Base-by-base conservation (phyloP, 2,329 filamentous ascomycete genomes). In the Pseudogymnoascus sp. region DNA sequence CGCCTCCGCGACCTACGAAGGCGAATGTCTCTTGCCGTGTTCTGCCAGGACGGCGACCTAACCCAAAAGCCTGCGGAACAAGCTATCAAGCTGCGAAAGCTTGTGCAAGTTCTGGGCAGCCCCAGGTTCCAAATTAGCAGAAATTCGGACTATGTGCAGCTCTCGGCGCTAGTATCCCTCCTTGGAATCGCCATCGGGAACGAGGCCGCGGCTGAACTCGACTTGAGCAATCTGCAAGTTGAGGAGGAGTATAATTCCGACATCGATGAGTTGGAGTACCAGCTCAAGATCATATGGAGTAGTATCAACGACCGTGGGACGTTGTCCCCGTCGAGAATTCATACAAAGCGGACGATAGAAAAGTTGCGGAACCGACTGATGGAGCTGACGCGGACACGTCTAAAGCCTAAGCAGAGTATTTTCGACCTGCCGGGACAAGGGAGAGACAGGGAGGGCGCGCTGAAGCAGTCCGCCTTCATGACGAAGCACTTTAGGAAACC, bases 161-260 rank as follows among this genome's bases (percentile, higher is more conserved):
- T 97, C 1, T 78, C 80, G 34, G 85, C 88, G 2, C 78, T 85
- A 14, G 77, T 89, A 3, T 74, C 80, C 2, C 80, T 95, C 18
- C 80, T 97, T 4, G 87, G 94, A 69, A 81, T 90, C 38, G 87
- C 84, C 14, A 78, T 97, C 59, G 89, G 90, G 63, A 83, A 87
- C 62, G 89, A 82, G 2, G 61, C 71, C 65, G 62, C 71, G 67
- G 20, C 54, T 59, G 61, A 65, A 38, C 59, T 74, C 63, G 63
- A 67, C 66, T 68, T 65, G 6, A 70, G 62, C 6, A 71, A 71
- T 50, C 57, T 66, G 43, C 72, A 75, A 57, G 65, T 68, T 41
- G 76, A 74, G 11, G 76, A 80, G 54, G 71, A 75, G 2, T 96
- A 93, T 76, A 90, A 97, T 69, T 72, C 75, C 5, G 78, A 85